These are phyloP conservation scores for Camellia sinensis DNA, from an alignment of 148 eudicot genomes.

Conservation along the genomic window DNA sequence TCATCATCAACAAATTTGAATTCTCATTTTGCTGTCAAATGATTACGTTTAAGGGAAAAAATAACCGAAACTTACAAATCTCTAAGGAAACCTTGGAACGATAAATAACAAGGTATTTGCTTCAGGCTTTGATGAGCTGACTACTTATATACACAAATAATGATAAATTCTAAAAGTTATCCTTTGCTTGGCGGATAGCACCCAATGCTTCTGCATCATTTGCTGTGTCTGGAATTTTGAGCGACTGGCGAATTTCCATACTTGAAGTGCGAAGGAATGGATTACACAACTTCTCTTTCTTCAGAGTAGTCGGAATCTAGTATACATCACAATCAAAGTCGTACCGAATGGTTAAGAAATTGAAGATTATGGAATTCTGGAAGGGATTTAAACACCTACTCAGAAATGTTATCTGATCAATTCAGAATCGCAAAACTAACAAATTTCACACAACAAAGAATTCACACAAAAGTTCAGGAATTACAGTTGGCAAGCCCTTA, in stretches of 20 bases:
- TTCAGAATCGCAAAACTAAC: background rate
- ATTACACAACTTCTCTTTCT: slow-evolving; percentile 70
- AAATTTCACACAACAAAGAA: too few species aligned
- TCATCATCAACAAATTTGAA: too few species aligned
- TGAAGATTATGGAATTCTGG: background rate
- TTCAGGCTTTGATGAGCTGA: slow-evolving; percentile 4
- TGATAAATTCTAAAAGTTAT: slow-evolving; percentile 44
- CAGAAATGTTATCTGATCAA: background rate
- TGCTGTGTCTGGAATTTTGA: slow-evolving; percentile 55
- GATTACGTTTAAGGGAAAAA: background rate
- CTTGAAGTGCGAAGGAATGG: slow-evolving; percentile 81
- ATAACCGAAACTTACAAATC: background rate
- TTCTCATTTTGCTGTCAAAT: too few species aligned
- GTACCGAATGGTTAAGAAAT: background rate
- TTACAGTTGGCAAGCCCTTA: slow-evolving; percentile 89
- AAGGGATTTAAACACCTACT: background rate
- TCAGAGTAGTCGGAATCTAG: slow-evolving; percentile 75
- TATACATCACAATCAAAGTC: slow-evolving; percentile 6
- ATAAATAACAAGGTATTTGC: background rate
- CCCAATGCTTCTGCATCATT: slow-evolving; percentile 66
- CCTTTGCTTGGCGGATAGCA: slow-evolving; percentile 73
- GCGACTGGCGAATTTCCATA: slow-evolving; percentile 53
- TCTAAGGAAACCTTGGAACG: background rate
- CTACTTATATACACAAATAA: background rate
- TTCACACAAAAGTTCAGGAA: slow-evolving; percentile 3